Conservation (phyloP, 257 asterid genomes). For the Fraxinus excelsior region DNA sequence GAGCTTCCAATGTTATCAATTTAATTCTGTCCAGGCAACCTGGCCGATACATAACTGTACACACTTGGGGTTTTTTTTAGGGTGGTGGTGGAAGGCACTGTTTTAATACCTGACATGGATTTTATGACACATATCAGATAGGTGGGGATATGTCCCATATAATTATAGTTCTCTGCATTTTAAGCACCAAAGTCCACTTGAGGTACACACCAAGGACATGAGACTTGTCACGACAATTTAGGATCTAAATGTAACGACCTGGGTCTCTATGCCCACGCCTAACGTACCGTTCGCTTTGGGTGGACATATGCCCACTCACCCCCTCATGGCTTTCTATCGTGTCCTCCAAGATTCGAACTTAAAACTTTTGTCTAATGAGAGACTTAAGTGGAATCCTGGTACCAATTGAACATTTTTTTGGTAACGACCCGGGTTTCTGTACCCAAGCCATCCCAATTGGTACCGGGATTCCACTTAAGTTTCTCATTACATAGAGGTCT, state of each 20-base stretch:
- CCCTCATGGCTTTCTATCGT: no score
- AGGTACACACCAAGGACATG: conserved; percentile 1
- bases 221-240: neutral
- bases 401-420: no score
- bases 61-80: neutral
- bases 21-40: neutral
- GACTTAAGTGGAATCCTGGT: no score
- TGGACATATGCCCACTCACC: no score
- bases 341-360: no score
- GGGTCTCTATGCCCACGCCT: no score
- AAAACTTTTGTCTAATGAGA: no score
- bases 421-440: no score
- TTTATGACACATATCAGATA: neutral
- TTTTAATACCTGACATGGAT: neutral
- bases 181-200: neutral
- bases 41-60: neutral
- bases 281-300: no score
- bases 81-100: neutral
- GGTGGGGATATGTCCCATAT: neutral
- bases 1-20: neutral
- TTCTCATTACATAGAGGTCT: no score
- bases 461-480: no score
- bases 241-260: neutral
- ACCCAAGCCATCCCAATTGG: no score
- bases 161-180: conserved; percentile 3